phyloP scores from a whole-genome alignment of 78 protist genomes.

The Acrasis kona region DNA sequence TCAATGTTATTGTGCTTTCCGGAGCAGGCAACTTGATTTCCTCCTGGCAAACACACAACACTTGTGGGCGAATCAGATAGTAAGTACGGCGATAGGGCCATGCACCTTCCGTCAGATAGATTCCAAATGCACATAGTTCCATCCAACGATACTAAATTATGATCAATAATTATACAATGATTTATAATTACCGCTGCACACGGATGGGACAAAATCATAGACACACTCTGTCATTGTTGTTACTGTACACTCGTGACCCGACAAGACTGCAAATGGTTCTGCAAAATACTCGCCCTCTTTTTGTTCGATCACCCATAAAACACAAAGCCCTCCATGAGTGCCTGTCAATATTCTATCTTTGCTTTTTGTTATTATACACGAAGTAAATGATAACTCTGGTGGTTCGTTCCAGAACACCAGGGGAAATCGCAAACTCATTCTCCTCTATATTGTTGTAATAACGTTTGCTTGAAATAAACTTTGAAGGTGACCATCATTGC shows the following conservation, averaged over 20 bases:
- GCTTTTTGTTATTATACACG: not conserved
- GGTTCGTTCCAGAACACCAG: not conserved
- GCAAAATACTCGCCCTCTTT: not conserved
- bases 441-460: no score
- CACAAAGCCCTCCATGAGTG: not conserved
- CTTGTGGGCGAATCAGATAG: not conserved
- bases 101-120: not conserved
- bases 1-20: not conserved
- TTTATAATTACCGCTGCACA: not conserved
- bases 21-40: not conserved
- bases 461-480: no score
- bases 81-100: not conserved
- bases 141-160: not conserved
- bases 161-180: not conserved
- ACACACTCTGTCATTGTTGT: not conserved
- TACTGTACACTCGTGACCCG: not conserved
- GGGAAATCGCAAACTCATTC: not conserved
- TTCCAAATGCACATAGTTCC: not conserved
- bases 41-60: not conserved
- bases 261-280: not conserved
- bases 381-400: not conserved
- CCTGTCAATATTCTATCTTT: not conserved
- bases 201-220: not conserved
- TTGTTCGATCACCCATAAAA: not conserved
- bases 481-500: no score